These are phyloP conservation scores for Pseudopithomyces maydicus DNA, from an alignment of 2,329 filamentous ascomycete species.

Conservation along the genomic window DNA sequence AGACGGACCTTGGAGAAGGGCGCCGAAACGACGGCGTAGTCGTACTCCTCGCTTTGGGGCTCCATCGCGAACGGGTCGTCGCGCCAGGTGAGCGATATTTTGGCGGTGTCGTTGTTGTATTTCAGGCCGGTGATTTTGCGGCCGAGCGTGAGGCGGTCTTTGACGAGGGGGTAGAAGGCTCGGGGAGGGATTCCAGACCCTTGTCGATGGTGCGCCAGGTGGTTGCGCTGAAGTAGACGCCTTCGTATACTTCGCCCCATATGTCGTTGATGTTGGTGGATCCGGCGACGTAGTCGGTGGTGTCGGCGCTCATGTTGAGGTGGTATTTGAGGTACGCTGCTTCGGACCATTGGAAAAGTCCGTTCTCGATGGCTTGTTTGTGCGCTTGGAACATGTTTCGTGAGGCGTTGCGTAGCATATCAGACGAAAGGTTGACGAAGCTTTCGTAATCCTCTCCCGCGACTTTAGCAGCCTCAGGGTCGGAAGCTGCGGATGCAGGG, in stretches of 20 bases:
- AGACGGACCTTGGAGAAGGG: slow-evolving; percentile 69
- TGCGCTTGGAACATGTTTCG: slow-evolving; percentile 59
- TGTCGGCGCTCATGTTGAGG: slow-evolving; percentile 61
- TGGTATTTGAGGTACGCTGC: slow-evolving; percentile 66
- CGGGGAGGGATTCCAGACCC: slow-evolving; percentile 62
- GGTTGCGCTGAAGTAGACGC: slow-evolving; percentile 63
- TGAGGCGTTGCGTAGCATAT: slow-evolving; percentile 46
- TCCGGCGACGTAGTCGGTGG: slow-evolving; percentile 51
- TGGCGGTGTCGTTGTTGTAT: slow-evolving; percentile 56
- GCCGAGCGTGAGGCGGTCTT: slow-evolving; percentile 61
- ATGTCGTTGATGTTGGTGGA: slow-evolving; percentile 52
- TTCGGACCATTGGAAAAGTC: slow-evolving; percentile 69
- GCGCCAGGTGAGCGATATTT: slow-evolving; percentile 65
- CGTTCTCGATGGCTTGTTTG: slow-evolving; percentile 58
- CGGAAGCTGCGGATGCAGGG: slow-evolving; percentile 19
- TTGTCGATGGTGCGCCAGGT: slow-evolving; percentile 70
- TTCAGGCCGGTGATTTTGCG: slow-evolving; percentile 62
- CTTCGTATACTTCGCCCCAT: slow-evolving; percentile 56
- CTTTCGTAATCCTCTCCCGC: slow-evolving; percentile 25
- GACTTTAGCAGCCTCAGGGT: slow-evolving; percentile 24
- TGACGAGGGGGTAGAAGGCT: slow-evolving; percentile 67
- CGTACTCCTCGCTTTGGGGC: slow-evolving; percentile 59
- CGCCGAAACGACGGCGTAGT: slow-evolving; percentile 69
- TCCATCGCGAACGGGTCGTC: slow-evolving; percentile 49
- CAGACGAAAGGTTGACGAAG: slow-evolving; percentile 25